Evolutionary conservation across 495 filamentous ascomycete species (phyloP).

Genomic region (Cercophora newfieldiana): DNA sequence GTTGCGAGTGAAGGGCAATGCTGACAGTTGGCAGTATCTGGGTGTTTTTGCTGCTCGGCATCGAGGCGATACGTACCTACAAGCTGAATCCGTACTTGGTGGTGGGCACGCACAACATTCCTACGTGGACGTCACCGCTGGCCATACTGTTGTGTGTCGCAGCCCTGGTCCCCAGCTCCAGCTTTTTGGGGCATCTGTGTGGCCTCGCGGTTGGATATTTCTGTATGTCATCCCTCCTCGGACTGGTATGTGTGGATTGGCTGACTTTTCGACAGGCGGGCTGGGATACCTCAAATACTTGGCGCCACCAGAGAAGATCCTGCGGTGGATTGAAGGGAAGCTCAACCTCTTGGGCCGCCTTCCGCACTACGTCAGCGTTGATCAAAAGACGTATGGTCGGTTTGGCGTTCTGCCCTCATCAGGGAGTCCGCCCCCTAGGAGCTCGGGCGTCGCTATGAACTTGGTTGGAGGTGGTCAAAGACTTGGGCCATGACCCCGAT

Average conservation of each 20-base stretch:
- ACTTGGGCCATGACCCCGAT: conserved; percentile 55
- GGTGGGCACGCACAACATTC: conserved; percentile 72
- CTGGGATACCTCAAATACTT: conserved; percentile 83
- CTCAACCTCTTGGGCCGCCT: conserved; percentile 77
- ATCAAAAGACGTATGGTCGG: conserved; percentile 95
- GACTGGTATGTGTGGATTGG: conserved; percentile 3
- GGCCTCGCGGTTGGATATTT: conserved; percentile 80
- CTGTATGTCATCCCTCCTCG: conserved; percentile 55
- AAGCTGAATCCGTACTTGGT: conserved; percentile 70
- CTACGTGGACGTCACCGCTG: conserved; percentile 90
- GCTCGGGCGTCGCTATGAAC: conserved; percentile 45
- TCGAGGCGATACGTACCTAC: conserved; percentile 81
- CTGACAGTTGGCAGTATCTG: conserved; percentile 59
- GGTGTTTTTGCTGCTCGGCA: conserved; percentile 83
- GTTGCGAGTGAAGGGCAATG: not conserved
- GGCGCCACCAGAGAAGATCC: conserved; percentile 75
- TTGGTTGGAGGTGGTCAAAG: conserved; percentile 64
- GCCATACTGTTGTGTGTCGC: conserved; percentile 66
- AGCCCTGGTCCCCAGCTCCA: conserved; percentile 75
- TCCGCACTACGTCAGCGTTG: conserved; percentile 86
- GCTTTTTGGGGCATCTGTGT: conserved; percentile 82
- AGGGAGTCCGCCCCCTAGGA: conserved; percentile 31
- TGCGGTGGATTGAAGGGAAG: conserved; percentile 82
- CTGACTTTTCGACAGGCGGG: conserved; percentile 55
- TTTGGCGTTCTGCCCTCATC: conserved; percentile 79